Base-by-base conservation (phyloP, 306 rosid species). In the Hippophae gyantsensis region DNA sequence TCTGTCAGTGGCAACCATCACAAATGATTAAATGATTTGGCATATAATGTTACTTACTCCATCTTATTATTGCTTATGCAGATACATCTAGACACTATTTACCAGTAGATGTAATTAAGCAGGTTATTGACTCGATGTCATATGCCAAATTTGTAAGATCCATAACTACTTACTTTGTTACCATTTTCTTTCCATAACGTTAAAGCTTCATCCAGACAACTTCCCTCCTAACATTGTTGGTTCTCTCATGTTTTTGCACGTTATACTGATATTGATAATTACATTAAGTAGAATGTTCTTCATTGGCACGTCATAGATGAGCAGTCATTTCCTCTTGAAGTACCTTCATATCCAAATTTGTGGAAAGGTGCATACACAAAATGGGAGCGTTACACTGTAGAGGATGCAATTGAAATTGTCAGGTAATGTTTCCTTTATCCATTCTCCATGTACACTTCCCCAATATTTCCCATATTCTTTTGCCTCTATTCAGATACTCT, bases 291-390 rank as follows among this genome's bases (percentile, higher is more conserved):
- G 99, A 92, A 92, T 82, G 97, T 92, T 61, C 86, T 92, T 38
- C 99, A 92, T 68, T 92, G 99, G 99, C 97, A 92, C 81, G 74
- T 86, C 75, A 82, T 92, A 78, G 99, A 92, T 27, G 86, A 75
- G 71, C 53, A 92, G 69, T 82, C 99, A 25, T 92, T 92, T 83
- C 96, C 99, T 55, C 74, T 92, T 2, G 99, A 92, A 87, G 61
- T 80, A 69, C 99, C 99, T 63, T 44, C 89, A 11, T 84, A 84
- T 75, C 99, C 95, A 60, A 86, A 88, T 10, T 75, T 92, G 72
- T 92, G 99, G 99, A 75, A 82, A 75, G 99, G 99, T 66, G 70
- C 99, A 60, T 92, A 92, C 59, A 72, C 99, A 49, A 77, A 86
- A 71, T 84, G 81, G 84, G 99, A 88, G 82, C 95, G 99, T 13